Evolutionary conservation across 2,329 filamentous ascomycete species (phyloP), one percentile per base, ranked within the genome.

Genomic region (Gaeumannomyces tritici): DNA sequence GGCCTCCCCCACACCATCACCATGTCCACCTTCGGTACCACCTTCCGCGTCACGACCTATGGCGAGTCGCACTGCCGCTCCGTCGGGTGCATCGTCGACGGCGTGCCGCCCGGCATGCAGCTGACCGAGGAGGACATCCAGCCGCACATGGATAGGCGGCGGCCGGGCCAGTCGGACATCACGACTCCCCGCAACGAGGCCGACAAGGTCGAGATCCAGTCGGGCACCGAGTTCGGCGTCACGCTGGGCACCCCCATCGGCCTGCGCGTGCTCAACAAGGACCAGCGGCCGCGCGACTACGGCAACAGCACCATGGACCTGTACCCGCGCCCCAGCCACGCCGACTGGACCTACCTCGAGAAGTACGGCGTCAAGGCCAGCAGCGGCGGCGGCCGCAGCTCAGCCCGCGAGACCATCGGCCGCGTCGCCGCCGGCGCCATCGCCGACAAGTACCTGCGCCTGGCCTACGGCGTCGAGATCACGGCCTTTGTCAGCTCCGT

Each of bases 331-430:
- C 95, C 93, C 47, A 91, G 87, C 73, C 95, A 98, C 77, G 93
- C 95, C 64, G 93, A 98, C 77, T 97, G 89, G 85, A 98, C 95
- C 64, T 98, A 98, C 78, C 82, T 96, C 65, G 90, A 96, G 75
- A 98, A 98, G 79, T 99, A 99, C 75, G 93, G 93, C 63, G 87
- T 96, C 69, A 96, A 96, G 80, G 92, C 95, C 51, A 90, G 86
- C 73, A 92, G 88, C 65, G 93, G 95, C 63, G 93, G 95, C 69
- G 93, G 95, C 62, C 84, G 95, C 65, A 93, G 89, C 73, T 93
- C 89, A 73, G 95, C 95, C n/a, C 83, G 93, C 67, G 93, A 98
- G 82, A 98, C 93, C 13, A 96, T 98, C 72, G 91, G 89, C 66
- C 85, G 93, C 68, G 93, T 98, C 27, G 93, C 93, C 60, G 93